Base-by-base conservation (phyloP, 2,329 filamentous ascomycete genomes). In the Albifimbria verrucaria region DNA sequence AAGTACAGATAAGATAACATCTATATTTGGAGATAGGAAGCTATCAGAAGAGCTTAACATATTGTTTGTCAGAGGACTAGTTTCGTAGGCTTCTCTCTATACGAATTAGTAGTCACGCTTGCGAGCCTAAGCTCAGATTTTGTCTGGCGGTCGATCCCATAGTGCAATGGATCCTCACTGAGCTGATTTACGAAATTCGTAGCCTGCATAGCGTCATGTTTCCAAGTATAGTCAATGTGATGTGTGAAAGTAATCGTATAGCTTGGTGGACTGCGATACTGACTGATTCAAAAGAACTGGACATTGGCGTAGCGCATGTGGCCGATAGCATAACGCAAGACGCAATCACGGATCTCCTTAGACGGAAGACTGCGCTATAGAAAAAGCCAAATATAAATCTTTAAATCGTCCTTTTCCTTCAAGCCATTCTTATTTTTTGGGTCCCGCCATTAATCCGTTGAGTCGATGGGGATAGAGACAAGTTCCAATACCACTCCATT, bases 111-210 rank as follows among this genome's bases (percentile, higher is more conserved):
- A 45, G 43, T 45, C 43, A 21, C 43, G 6, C 21, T 36, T 11
- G 64, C 51, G 32, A 62, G 59, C 11, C 55, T 10, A 46, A 65
- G 39, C 26, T 59, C n/a, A 42, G 43, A 20, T 11, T 24, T 51
- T 2, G 22, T 49, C 23, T 50, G 28, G 49, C 0, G 56, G 55
- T 1, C 59, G 58, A 9, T 56, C 61, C 2, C 69, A 58, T 7
- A 70, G 51, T 15, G 66, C 67, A 2, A 68, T 58, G 68, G 65
- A 10, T 70, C 59, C 1, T 58, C 32, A 18, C 68, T 70, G 4
- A 59, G 53, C 5, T 62, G 58, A 32, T 70, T 69, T 12, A 70
- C 63, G 4, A 65, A 58, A 4, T 70, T 65, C 68, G 70, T 70
- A 1, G 61, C 62, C 50, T 64, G 61, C 2, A 70, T 42, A 2